Conservation (phyloP, 2,329 filamentous ascomycete species). For the Elsinoe perseae region DNA sequence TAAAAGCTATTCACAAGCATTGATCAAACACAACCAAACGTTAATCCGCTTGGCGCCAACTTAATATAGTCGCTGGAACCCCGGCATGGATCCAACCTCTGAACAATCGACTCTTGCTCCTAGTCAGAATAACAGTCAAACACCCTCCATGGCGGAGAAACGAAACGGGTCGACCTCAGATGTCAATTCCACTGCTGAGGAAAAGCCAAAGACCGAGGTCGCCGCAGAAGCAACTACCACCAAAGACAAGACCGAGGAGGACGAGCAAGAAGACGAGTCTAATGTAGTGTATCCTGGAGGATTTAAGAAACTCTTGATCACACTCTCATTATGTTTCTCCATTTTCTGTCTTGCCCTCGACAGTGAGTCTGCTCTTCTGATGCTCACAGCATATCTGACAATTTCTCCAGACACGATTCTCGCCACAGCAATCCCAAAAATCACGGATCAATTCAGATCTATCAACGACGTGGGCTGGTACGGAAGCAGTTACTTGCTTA, state of each 20-base stretch:
- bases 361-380: neutral
- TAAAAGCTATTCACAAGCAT: neutral
- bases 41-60: constrained; percentile 11
- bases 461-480: constrained; percentile 24
- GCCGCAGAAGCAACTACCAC: neutral
- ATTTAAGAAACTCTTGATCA: constrained; percentile 30
- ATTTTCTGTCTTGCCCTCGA: constrained; percentile 29
- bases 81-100: neutral
- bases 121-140: constrained; percentile 9
- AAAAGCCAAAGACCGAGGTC: neutral
- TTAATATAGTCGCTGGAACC: neutral
- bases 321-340: constrained; percentile 31
- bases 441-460: constrained; percentile 22
- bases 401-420: constrained; percentile 27
- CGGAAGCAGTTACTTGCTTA: too few relatives aligned
- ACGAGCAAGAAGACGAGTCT: constrained; percentile 23
- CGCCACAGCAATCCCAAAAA: constrained; percentile 27
- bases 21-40: neutral
- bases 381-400: neutral
- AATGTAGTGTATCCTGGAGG: constrained; percentile 30
- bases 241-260: constrained; percentile 1
- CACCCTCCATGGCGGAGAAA: constrained; percentile 9
- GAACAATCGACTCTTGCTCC: constrained; percentile 10
- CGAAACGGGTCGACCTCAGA: neutral
- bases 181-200: neutral